These are phyloP conservation scores for Parachaetomium inaequale DNA, from an alignment of 495 filamentous ascomycete genomes.

Conservation along the genomic window DNA sequence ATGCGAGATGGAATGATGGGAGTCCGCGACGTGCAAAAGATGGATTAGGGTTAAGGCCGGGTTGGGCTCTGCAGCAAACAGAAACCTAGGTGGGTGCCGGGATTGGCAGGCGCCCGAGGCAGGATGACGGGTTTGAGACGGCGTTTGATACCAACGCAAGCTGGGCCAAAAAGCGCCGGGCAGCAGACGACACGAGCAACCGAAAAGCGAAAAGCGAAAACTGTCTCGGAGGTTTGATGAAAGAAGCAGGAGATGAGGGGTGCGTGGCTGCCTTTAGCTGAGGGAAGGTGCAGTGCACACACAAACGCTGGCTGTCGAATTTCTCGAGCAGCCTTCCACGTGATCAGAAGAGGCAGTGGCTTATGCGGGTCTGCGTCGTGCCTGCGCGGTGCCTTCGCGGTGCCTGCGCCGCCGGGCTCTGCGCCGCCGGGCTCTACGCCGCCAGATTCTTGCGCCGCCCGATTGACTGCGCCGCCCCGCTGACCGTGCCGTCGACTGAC, in stretches of 20 bases:
- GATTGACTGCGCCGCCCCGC: too few species aligned
- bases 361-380: neutral
- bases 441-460: too few species aligned
- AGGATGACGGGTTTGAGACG: neutral
- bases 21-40: neutral
- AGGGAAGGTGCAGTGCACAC: neutral
- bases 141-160: neutral
- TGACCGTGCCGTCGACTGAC: too few species aligned
- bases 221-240: neutral
- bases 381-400: neutral
- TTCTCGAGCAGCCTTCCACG: neutral
- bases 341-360: neutral
- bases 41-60: neutral
- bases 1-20: neutral
- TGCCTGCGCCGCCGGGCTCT: too few species aligned
- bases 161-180: neutral
- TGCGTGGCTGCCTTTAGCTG: neutral
- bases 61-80: neutral
- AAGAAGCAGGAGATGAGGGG: neutral
- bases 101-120: neutral
- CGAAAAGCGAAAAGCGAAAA: neutral
- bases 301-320: neutral
- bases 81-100: neutral
- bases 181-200: too few species aligned
- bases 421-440: too few species aligned